phyloP scores from a whole-genome alignment of 805 yeast species.

The Yarrowia sp. region DNA sequence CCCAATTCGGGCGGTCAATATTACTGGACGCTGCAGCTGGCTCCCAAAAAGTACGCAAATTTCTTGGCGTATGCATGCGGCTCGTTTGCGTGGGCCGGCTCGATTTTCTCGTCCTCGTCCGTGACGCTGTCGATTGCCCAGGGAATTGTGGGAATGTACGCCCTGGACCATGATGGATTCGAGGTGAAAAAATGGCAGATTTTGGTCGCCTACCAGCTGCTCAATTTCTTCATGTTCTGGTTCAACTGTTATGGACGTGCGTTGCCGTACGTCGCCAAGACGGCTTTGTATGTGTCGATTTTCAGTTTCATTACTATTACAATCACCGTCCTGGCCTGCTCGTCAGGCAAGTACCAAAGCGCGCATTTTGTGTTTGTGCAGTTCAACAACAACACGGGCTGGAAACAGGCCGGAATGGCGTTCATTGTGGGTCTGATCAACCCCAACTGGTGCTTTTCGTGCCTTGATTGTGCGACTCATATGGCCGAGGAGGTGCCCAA shows the following conservation, averaged over 20 bases:
- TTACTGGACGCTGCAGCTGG: slow-evolving; percentile 62
- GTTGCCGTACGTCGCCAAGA: slow-evolving; percentile 59
- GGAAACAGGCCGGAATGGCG: slow-evolving; percentile 65
- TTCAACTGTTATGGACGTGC: slow-evolving; percentile 46
- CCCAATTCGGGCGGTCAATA: slow-evolving; percentile 77
- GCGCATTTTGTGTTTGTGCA: slow-evolving; percentile 62
- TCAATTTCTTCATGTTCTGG: slow-evolving; percentile 43
- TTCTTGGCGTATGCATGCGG: slow-evolving; percentile 66
- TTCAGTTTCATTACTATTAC: slow-evolving; percentile 62
- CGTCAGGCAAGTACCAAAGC: slow-evolving; percentile 60
- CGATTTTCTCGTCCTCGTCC: slow-evolving; percentile 68
- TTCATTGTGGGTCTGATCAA: slow-evolving; percentile 74
- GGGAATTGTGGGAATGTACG: slow-evolving; percentile 60
- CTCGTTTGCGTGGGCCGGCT: slow-evolving; percentile 67
- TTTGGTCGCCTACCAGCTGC: slow-evolving; percentile 46
- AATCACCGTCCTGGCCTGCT: slow-evolving; percentile 59
- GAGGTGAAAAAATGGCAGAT: slow-evolving; percentile 47
- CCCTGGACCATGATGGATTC: slow-evolving; percentile 50
- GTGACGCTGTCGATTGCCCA: slow-evolving; percentile 62
- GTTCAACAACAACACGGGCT: slow-evolving; percentile 65
- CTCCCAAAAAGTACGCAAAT: slow-evolving; percentile 51
- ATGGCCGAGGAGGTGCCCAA: slow-evolving; percentile 69
- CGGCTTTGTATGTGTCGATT: slow-evolving; percentile 61
- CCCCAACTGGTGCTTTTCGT: slow-evolving; percentile 73
- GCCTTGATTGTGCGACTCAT: slow-evolving; percentile 75